Percentiles rank a stretch among this genome's conserved stretches.
Conservation (phyloP, 2,329 filamentous ascomycete genomes). For the Ceratocystis cubensis region DNA sequence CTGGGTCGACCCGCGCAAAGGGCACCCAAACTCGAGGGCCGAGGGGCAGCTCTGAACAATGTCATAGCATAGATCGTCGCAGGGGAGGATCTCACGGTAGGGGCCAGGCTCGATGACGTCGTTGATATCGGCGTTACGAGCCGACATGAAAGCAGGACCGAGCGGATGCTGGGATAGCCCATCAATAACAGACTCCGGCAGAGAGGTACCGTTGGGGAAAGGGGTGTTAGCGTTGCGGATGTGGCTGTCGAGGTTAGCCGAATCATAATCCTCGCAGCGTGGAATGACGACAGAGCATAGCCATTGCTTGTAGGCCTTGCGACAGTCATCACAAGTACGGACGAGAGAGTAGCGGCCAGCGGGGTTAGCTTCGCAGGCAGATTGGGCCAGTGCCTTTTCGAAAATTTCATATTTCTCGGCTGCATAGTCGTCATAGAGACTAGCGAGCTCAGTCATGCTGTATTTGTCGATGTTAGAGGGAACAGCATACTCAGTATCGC, state of each 20-base stretch:
- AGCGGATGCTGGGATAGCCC: conserved; percentile 27
- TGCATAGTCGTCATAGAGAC: conserved; percentile 69
- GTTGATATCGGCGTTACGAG: conserved; percentile 64
- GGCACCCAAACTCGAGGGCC: conserved; percentile 62
- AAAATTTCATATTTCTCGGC: conserved; percentile 61
- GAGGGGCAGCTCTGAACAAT: conserved; percentile 78
- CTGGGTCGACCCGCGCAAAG: conserved; percentile 31
- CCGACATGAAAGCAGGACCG: conserved; percentile 33
- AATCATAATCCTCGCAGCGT: conserved; percentile 73
- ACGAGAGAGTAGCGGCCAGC: conserved; percentile 72
- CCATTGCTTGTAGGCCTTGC: conserved; percentile 77
- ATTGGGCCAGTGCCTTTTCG: conserved; percentile 65
- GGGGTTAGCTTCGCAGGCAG: conserved; percentile 66
- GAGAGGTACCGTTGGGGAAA: conserved; percentile 55
- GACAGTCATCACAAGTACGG: conserved; percentile 63
- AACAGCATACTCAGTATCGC: conserved; percentile 79
- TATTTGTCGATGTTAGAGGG: conserved; percentile 60
- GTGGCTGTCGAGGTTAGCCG: conserved; percentile 33
- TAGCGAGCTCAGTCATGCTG: conserved; percentile 46
- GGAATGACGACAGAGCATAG: conserved; percentile 88
- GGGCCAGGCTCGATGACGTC: conserved; percentile 61
- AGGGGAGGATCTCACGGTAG: conserved; percentile 87
- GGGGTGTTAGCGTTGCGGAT: conserved; percentile 56
- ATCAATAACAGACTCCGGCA: conserved; percentile 30
- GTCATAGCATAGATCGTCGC: conserved; percentile 74